A percentile compares a stretch with the other conserved stretches of the same genome.
Evolutionary conservation across 805 yeast genomes (phyloP).

Genomic region (Teunomyces lycoperdinae): DNA sequence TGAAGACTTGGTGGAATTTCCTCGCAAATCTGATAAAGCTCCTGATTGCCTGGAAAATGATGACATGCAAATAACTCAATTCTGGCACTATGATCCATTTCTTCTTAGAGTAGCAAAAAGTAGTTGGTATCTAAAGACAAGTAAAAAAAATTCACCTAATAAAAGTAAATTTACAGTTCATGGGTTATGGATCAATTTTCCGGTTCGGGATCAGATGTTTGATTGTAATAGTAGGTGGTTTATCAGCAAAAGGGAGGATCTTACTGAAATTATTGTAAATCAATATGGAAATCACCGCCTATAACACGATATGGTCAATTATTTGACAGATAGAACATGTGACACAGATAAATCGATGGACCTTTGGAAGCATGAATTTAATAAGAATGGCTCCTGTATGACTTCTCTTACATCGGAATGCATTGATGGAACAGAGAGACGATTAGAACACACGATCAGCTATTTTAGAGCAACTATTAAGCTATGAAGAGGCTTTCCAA

Average conservation of each 20-base stretch:
- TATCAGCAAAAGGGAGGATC: constrained; percentile 25
- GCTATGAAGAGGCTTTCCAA: constrained; percentile 57
- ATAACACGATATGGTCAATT: constrained; percentile 49
- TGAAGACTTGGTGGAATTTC: no score
- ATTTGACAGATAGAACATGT: constrained; percentile 75
- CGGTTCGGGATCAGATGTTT: no score
- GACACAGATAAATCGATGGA: constrained; percentile 45
- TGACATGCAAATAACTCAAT: constrained; percentile 82
- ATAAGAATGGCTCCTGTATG: constrained; percentile 92
- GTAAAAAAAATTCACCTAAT: no score
- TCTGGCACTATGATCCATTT: constrained; percentile 82
- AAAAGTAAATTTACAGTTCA: constrained; percentile 46
- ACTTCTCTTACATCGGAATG: constrained; percentile 72
- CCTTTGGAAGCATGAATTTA: constrained; percentile 87
- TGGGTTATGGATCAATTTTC: constrained; percentile 63
- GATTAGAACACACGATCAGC: constrained; percentile 56
- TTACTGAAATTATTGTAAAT: constrained; percentile 24
- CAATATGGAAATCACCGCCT: constrained; percentile 48
- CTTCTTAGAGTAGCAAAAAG: constrained; percentile 16
- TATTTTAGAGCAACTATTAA: constrained; percentile 60
- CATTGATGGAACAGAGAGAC: constrained; percentile 39
- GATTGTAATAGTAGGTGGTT: constrained; percentile 37
- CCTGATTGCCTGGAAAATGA: constrained; percentile 59
- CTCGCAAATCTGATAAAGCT: no score
- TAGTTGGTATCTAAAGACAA: no score